phyloP scores from a whole-genome alignment of 177 flowering plant genomes.

The Vitis hybrid region DNA sequence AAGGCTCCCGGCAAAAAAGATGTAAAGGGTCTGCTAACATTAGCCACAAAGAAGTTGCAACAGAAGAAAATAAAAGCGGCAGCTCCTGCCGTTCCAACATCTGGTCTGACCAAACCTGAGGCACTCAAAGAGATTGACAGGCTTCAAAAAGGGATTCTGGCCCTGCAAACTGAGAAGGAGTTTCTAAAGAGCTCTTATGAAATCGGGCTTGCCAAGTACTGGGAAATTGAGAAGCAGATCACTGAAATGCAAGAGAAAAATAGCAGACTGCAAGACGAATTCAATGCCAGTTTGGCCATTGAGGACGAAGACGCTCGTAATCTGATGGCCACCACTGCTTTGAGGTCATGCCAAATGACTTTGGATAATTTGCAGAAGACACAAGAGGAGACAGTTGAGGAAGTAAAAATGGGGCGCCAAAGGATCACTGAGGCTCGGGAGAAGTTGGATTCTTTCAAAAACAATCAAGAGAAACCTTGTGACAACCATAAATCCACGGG shows the following conservation, averaged over 20 bases:
- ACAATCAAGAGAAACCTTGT: constrained; percentile 4
- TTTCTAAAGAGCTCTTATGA: constrained; percentile 80
- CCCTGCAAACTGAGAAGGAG: constrained; percentile 87
- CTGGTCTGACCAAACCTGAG: constrained; percentile 57
- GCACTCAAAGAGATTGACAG: constrained; percentile 67
- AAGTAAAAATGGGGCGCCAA: constrained; percentile 47
- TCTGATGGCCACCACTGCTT: constrained; percentile 74
- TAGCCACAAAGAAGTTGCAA: constrained; percentile 37
- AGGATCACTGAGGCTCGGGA: constrained; percentile 43
- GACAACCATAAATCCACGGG: constrained; percentile 6
- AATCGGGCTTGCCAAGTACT: constrained; percentile 58
- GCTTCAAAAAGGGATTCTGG: constrained; percentile 70
- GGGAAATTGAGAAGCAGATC: constrained; percentile 70
- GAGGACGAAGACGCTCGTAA: constrained; percentile 87
- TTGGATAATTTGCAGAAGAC: constrained; percentile 58
- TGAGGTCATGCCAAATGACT: constrained; percentile 68
- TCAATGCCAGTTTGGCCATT: constrained; percentile 49
- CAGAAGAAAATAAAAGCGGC: constrained; percentile 19
- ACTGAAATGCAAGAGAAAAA: constrained; percentile 57
- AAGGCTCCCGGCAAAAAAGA: constrained; percentile 31
- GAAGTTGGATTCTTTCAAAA: constrained; percentile 43
- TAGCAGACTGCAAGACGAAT: constrained; percentile 68
- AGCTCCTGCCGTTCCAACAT: constrained; percentile 19
- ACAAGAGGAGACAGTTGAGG: constrained; percentile 49
- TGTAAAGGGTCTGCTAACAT: constrained; percentile 29